Evolutionary conservation across 2,329 filamentous ascomycete genomes (phyloP), one percentile per base, ranked within the genome.

Genomic region (Apiospora aurea): DNA sequence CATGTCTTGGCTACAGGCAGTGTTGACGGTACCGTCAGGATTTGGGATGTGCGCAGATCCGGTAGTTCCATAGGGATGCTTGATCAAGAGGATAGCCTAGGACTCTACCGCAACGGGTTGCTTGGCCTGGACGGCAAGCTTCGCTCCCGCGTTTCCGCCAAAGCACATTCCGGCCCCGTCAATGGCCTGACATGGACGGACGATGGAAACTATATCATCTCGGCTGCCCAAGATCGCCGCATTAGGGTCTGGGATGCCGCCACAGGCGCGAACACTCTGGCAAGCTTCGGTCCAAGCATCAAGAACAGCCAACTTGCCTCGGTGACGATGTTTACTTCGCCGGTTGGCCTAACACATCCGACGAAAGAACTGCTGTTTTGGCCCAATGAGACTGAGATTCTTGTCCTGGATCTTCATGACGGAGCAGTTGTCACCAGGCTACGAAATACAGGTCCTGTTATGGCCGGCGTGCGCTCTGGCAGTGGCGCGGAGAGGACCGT

Each of bases 121-220:
- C 73, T 74, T 80, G 87, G 80, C 74, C 44, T 78, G 76, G 75
- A 80, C 78, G 78, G 74, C 61, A 77, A 77, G 73, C 75, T 74
- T 64, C 78, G 73, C 73, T 75, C 75, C 73, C 88, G 83, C 79
- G 85, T 76, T 77, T 83, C 87, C 2, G 87, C 88, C 4, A 88
- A 87, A 74, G 94, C 96, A 0, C 96, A 98, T 78, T 87, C 88
- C 14, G 95, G 93, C 3, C 89, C 94, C 1, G 94, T 97, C 1
- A 98, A 97, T 74, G 94, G 93, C 0, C 84, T 98, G 10, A 87
- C 91, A 0, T 98, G 95, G 94, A 95, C 93, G 0, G 91, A 94
- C 73, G 91, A 94, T 78, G 94, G 94, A 0, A 86, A 85, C 18
- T 91, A 93, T 79, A 86, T 98, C 24, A 86, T 98, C 16, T 94